Evolutionary conservation across 2,329 filamentous ascomycete species (phyloP), one percentile per base, ranked within the genome.

Genomic region (Chrysosphaeria jannelii): DNA sequence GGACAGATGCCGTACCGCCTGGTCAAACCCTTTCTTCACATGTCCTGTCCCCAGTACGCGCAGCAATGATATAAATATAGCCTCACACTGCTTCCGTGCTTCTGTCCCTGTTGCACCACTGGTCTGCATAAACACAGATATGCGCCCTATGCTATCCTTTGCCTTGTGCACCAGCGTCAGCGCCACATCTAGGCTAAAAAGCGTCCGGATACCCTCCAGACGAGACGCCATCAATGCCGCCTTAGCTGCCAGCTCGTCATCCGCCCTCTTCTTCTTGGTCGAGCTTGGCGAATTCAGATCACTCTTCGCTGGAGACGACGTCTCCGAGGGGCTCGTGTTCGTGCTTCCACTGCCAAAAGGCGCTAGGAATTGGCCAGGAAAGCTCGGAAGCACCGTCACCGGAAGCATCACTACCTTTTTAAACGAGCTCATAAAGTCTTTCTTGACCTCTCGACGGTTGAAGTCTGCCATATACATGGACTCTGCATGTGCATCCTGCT

Each of bases 371-470:
- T 75, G 54, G 15, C 56, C 56, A 3, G 68, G 42, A 31, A 69
- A 59, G 22, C 58, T 66, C 2, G 76, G 74, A 4, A 93, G 50
- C 6, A 78, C 81, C 24, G 75, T 89, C 23, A 97, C 81, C 3
- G 85, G 85, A 66, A 90, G 88, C 79, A 97, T 91, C 32, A 97
- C 74, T 6, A 97, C 85, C 43, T 93, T 93, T 39, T 78, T 91
- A 52, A 97, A 97, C 0, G 79, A 90, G 21, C 68, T 85, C 29
- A 97, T 41, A 36, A 97, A 97, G 40, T 97, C 85, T 33, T 78
- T 75, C 46, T 97, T 97, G 31, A 88, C 85, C 1, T 78, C 85
- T 40, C 89, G 78, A 13, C 85, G 61, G 39, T 81, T 91, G 37
- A 93, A 64, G 39, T 78, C 91, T 13, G 70, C 71, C 81, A 93